A percentile compares a stretch with the other conserved stretches of the same genome.
These are phyloP conservation scores for Spinellus fusiger DNA, from an alignment of 192 early-diverging fungal genomes.

Conservation along the genomic window DNA sequence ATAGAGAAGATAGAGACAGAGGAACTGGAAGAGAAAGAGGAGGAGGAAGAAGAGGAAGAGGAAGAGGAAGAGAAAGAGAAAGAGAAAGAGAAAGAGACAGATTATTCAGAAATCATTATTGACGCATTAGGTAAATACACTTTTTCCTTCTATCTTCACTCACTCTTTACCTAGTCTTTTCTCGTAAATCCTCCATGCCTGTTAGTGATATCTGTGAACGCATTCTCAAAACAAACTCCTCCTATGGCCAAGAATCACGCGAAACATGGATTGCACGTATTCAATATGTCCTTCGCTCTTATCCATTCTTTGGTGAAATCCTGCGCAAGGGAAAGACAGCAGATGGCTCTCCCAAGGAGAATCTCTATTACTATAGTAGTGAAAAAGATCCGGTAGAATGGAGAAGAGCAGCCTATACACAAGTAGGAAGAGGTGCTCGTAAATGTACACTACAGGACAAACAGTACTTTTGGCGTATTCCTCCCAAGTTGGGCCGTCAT, in stretches of 20 bases:
- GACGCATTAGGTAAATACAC: conserved; percentile 35
- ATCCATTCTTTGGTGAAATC: conserved; percentile 45
- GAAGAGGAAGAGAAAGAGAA: conserved; percentile 3
- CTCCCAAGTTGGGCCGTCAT: conserved; percentile 47
- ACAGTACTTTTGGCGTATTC: conserved; percentile 52
- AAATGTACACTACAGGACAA: conserved; percentile 49
- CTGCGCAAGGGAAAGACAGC: conserved; percentile 49
- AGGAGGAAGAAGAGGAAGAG: conserved; percentile 6
- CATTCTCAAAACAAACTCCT: conserved; percentile 41
- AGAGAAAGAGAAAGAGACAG: conserved; percentile 8
- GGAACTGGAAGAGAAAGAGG: not conserved
- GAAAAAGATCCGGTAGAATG: conserved; percentile 48
- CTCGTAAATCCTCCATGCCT: conserved; percentile 49
- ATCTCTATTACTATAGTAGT: conserved; percentile 47
- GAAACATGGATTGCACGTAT: conserved; percentile 34
- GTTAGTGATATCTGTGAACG: conserved; percentile 44
- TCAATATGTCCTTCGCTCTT: conserved; percentile 29
- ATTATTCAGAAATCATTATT: conserved; percentile 46
- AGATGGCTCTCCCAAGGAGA: conserved; percentile 46
- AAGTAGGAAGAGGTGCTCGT: conserved; percentile 47
- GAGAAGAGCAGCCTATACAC: conserved; percentile 43
- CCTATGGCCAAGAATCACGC: conserved; percentile 21
- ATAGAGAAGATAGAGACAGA: conserved; percentile 8
- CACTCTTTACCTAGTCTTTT: conserved; percentile 26
- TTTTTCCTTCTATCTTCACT: not conserved